Evolutionary conservation across 2,329 filamentous ascomycete genomes (phyloP), one percentile per base, ranked within the genome.

Genomic region (Microsporum audouinii): DNA sequence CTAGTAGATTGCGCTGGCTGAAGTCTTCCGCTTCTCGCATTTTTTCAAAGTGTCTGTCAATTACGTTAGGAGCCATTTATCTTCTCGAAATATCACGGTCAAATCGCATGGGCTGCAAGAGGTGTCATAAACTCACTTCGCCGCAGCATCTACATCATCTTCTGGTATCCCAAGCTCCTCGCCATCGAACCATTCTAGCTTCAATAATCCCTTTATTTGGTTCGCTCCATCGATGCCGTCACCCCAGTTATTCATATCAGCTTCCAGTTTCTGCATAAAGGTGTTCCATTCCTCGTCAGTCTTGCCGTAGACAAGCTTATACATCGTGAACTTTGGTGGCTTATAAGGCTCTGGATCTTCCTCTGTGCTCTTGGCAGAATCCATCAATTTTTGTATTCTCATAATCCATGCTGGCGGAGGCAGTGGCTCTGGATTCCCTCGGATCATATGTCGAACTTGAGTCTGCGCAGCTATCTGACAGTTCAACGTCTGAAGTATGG

Each of bases 131-230:
- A 60, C 51, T 34, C 60, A 64, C 64, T 55, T 33, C 23, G 57
- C 63, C 3, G 59, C 63, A n/a, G 38, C 61, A 14, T 63, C 63
- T n/a, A 65, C 55, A 38, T 64, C 64, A 31, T 57, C 61, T 23
- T 65, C 61, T 10, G 59, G 31, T 29, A 70, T 62, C 1, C 64
- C 66, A 2, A 68, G 27, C 8, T 61, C 63, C 6, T 63, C 63
- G 7, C 68, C 66, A 58, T 71, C 67, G 3, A 67, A 45, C 69
- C 69, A 71, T 7, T 66, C 63, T 1, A 71, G 53, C n/a, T 68
- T 66, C 10, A 71, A 33, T 34, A 63, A 29, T 2, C 60, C 55
- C 39, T 68, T 68, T 60, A 71, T 58, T 1, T 61, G 47, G 31
- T 62, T 63, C 3, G 61, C 62, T 5, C 67, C 66, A 6, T 62